phyloP scores from a whole-genome alignment of 805 yeast species.

The Monosporozyma aquatica region DNA sequence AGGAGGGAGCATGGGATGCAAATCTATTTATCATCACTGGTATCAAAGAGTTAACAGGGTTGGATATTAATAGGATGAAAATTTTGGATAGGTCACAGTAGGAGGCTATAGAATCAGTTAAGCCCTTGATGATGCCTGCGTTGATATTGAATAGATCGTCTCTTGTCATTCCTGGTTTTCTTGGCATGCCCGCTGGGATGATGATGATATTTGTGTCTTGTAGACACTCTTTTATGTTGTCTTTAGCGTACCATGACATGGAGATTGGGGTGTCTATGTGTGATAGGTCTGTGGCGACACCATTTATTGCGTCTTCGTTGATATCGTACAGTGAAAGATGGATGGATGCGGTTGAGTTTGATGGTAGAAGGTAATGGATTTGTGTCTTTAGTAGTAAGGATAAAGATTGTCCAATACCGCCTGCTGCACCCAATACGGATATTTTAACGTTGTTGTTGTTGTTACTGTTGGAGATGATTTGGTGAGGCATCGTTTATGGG shows the following conservation, averaged over 20 bases:
- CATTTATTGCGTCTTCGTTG: slow-evolving; percentile 51
- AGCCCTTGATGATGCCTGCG: slow-evolving; percentile 66
- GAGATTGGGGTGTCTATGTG: slow-evolving; percentile 67
- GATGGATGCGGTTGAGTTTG: slow-evolving; percentile 25
- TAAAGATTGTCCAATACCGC: slow-evolving; percentile 91
- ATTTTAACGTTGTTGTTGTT: slow-evolving; percentile 43
- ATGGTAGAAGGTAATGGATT: slow-evolving; percentile 10
- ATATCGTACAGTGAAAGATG: slow-evolving; percentile 72
- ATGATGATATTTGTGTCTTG: slow-evolving; percentile 16
- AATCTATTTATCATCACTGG: too few species aligned
- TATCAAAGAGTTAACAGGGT: slow-evolving; percentile 90
- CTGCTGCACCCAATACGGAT: slow-evolving; percentile 84
- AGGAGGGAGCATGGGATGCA: too few species aligned
- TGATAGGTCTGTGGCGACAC: slow-evolving; percentile 81
- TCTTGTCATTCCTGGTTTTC: slow-evolving; percentile 93
- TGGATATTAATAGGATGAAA: slow-evolving; percentile 72
- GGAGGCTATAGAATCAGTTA: slow-evolving; percentile 68
- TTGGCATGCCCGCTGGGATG: slow-evolving; percentile 84
- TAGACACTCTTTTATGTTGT: slow-evolving; percentile 18
- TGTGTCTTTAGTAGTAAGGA: slow-evolving; percentile 66
- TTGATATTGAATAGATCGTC: slow-evolving; percentile 80
- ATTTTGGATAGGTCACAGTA: slow-evolving; percentile 55
- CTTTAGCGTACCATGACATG: slow-evolving; percentile 42
- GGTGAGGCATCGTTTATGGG: slow-evolving; percentile 18
- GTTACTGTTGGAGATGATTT: slow-evolving; percentile 2